Evolutionary conservation across 495 filamentous ascomycete genomes (phyloP), one percentile per base, ranked within the genome.

Genomic region (Annulohypoxylon moriforme): DNA sequence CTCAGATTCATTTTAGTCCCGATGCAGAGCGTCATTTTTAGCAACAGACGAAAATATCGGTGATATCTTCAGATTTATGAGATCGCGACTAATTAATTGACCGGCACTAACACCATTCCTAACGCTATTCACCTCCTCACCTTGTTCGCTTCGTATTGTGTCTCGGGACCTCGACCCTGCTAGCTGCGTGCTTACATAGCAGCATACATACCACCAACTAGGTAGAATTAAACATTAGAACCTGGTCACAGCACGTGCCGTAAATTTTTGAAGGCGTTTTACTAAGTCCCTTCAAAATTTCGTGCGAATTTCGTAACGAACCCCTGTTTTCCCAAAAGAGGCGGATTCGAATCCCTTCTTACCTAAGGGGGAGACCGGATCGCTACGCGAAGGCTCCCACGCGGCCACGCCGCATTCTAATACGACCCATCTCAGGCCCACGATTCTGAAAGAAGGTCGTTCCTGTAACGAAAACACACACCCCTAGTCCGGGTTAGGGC

Each of bases 401-500:
- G 50, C 50, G 50, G 27, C 27, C 13, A 55, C 27, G 50, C 50
- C 50, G 14, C 27, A 55, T 18, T 34, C 29, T 29, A 58, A 25
- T 24, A 58, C 27, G 20, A 25, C 18, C 25, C 11, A 40, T 40
- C 3, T n/a, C 55, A 58, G 33, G 25, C 18, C 55, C 16, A 40
- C 55, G 20, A 40, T 40, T 25, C 31, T 40, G 20, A 40, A 36
- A 38, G 11, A 5, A 58, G 55, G 22, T 29, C 18, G 13, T 16
- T 31, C 10, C 33, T 40, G 34, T 58, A 58, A 44, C 47, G 16
- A 31, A 22, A n/a, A n/a, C n/a, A n/a, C n/a, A 31, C 31, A 33
- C 60, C 68, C 59, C 58, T 59, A 67, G 68, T 65, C 60, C 62
- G 62, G 68, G 68, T 47, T 62, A 66, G 71, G 76, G 73, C 71